These are phyloP conservation scores for Ophiorrhiza pumila DNA, from an alignment of 257 asterid species.

Conservation along the genomic window DNA sequence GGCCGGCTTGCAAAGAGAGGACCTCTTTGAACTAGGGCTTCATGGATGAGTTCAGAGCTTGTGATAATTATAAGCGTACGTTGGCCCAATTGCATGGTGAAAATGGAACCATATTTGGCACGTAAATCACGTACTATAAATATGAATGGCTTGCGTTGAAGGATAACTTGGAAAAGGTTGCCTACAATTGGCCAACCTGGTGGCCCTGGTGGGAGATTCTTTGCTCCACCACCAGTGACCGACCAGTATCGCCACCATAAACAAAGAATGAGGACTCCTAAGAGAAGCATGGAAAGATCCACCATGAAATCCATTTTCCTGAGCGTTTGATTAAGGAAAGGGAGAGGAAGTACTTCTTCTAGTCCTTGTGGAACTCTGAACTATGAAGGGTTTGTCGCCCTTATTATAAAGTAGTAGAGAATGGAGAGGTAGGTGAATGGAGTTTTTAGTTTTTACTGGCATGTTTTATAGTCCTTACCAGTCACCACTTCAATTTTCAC, in stretches of 20 bases:
- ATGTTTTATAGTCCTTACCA: background rate
- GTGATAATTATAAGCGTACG: slow-evolving; percentile 69
- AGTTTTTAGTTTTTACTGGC: too few species aligned
- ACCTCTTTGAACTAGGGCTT: slow-evolving; percentile 76
- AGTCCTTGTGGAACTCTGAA: background rate
- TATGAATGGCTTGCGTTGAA: slow-evolving; percentile 76
- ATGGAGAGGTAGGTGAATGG: too few species aligned
- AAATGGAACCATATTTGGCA: slow-evolving; percentile 75
- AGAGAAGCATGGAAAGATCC: slow-evolving; percentile 39
- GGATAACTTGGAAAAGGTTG: slow-evolving; percentile 72
- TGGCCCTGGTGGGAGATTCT: slow-evolving; percentile 90
- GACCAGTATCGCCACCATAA: slow-evolving; percentile 78
- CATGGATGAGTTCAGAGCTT: slow-evolving; percentile 80
- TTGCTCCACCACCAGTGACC: slow-evolving; percentile 31
- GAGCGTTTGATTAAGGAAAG: background rate
- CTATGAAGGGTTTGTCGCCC: background rate
- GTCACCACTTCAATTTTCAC: background rate
- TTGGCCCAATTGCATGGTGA: slow-evolving; percentile 97
- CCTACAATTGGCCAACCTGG: slow-evolving; percentile 98
- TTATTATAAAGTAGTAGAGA: too few species aligned
- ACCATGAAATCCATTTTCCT: slow-evolving; percentile 44
- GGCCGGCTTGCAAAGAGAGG: slow-evolving; percentile 87
- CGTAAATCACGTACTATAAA: slow-evolving; percentile 72
- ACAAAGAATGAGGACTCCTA: slow-evolving; percentile 39
- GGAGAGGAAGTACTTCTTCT: background rate